Evolutionary conservation across 2,329 filamentous ascomycete genomes (phyloP).

Genomic region (Piedraia hortae): DNA sequence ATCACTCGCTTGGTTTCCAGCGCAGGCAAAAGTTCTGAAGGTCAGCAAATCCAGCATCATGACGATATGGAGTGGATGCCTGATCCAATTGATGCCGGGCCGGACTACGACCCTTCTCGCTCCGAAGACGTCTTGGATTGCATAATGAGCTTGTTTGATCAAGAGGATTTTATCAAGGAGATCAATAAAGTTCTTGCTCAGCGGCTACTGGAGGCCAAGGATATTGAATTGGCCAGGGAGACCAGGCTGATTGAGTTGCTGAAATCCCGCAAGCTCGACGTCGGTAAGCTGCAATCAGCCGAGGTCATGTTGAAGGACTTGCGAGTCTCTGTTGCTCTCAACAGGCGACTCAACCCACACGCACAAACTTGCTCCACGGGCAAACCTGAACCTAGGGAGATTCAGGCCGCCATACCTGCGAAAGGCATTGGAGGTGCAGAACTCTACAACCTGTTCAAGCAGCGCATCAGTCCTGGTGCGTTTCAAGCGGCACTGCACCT

Average conservation of each 20-base stretch:
- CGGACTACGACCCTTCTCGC: slow-evolving; percentile 67
- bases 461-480: slow-evolving; percentile 6
- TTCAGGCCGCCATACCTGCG: slow-evolving; percentile 12
- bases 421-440: slow-evolving; percentile 13
- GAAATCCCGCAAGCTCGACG: slow-evolving; percentile 56
- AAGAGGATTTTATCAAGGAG: slow-evolving; percentile 85
- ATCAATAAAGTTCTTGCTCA: slow-evolving; percentile 75
- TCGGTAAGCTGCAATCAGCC: slow-evolving; percentile 63
- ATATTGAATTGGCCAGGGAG: slow-evolving; percentile 44
- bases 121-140: slow-evolving; percentile 80
- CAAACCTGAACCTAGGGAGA: slow-evolving; percentile 9
- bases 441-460: slow-evolving; percentile 8
- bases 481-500: slow-evolving; percentile 8
- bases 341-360: slow-evolving; percentile 13
- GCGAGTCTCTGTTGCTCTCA: slow-evolving; percentile 45
- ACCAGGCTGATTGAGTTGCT: slow-evolving; percentile 61
- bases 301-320: slow-evolving; percentile 96
- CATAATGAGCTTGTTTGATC: slow-evolving; percentile 63
- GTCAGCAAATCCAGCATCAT: slow-evolving; percentile 49
- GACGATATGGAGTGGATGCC: slow-evolving; percentile 83
- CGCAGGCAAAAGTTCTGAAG: slow-evolving; percentile 21
- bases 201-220: slow-evolving; percentile 37
- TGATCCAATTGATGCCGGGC: slow-evolving; percentile 73
- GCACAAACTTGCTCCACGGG: slow-evolving; percentile 3
- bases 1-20: slow-evolving; percentile 37